phyloP scores from a whole-genome alignment of 495 filamentous ascomycete genomes.

The Xylaria cubensis region DNA sequence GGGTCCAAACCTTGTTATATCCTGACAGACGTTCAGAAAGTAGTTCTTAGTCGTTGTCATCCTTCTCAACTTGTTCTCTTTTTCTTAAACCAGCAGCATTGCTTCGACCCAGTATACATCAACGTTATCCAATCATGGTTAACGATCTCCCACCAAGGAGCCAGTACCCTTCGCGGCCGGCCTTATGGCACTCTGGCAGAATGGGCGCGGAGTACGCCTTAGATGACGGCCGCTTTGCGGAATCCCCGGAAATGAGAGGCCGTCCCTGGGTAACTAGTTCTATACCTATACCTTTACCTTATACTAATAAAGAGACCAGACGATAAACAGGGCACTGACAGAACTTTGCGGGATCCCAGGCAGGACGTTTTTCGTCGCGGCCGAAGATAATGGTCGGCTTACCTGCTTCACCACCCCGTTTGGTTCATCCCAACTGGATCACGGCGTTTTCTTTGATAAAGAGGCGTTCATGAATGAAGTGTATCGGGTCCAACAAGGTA shows the following conservation, averaged over 20 bases:
- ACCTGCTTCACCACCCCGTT: conserved; percentile 18
- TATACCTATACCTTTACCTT: no score
- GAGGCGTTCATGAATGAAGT: conserved; percentile 1
- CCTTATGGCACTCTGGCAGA: conserved; percentile 30
- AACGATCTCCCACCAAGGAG: conserved; percentile 30
- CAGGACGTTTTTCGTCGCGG: conserved; percentile 21
- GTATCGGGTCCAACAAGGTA: conserved; percentile 15
- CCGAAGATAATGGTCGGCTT: conserved; percentile 16
- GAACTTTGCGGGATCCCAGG: conserved; percentile 24
- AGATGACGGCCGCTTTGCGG: conserved; percentile 32
- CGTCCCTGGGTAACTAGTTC: conserved; percentile 15
- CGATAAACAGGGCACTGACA: conserved; percentile 15
- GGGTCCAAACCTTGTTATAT: background rate
- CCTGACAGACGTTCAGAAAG: background rate
- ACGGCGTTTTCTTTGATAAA: conserved; percentile 20
- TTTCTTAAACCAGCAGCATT: background rate
- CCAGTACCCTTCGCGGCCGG: conserved; percentile 31
- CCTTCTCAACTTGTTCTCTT: background rate
- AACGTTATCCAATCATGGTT: conserved; percentile 32
- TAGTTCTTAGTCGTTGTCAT: background rate
- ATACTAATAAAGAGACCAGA: conserved; percentile 12
- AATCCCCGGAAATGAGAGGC: conserved; percentile 9
- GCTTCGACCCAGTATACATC: background rate
- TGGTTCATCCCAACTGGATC: conserved; percentile 10
- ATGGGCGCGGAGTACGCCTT: conserved; percentile 32